These are phyloP conservation scores for Aquanectria penicillioides DNA, from an alignment of 2,329 filamentous ascomycete species.

Conservation along the genomic window DNA sequence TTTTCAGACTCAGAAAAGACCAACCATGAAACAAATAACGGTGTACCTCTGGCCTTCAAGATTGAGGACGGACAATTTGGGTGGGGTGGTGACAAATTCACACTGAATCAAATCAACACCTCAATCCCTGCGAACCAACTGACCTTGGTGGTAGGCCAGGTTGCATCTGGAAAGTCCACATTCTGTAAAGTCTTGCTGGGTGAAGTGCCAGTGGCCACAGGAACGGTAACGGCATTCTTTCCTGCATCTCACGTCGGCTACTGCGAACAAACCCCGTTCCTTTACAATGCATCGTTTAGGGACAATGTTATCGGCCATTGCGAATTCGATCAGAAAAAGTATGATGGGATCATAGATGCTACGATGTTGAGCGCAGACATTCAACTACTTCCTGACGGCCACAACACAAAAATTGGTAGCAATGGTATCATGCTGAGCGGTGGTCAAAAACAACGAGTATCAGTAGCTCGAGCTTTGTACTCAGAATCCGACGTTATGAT, in stretches of 20 bases:
- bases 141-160: slow-evolving; percentile 50
- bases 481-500: slow-evolving; percentile 51
- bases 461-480: slow-evolving; percentile 58
- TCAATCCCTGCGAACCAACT: slow-evolving; percentile 34
- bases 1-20: slow-evolving; percentile 23
- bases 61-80: slow-evolving; percentile 37
- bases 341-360: slow-evolving; percentile 48
- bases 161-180: slow-evolving; percentile 50
- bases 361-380: slow-evolving; percentile 48
- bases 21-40: fast-evolving
- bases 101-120: slow-evolving; percentile 29
- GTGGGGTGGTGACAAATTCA: slow-evolving; percentile 39
- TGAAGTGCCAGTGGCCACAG: slow-evolving; percentile 37
- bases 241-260: slow-evolving; percentile 39
- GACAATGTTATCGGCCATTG: slow-evolving; percentile 52
- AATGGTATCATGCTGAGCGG: slow-evolving; percentile 55
- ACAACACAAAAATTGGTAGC: slow-evolving; percentile 51
- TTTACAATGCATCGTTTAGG: slow-evolving; percentile 48
- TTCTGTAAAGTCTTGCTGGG: slow-evolving; percentile 50
- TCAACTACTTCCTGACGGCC: slow-evolving; percentile 44
- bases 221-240: slow-evolving; percentile 24
- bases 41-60: slow-evolving; percentile 12
- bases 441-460: slow-evolving; percentile 51
- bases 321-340: slow-evolving; percentile 43
- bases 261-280: slow-evolving; percentile 47